Base-by-base conservation (phyloP, 192 early-diverging fungal genomes). In the Funneliformis geosporum region DNA sequence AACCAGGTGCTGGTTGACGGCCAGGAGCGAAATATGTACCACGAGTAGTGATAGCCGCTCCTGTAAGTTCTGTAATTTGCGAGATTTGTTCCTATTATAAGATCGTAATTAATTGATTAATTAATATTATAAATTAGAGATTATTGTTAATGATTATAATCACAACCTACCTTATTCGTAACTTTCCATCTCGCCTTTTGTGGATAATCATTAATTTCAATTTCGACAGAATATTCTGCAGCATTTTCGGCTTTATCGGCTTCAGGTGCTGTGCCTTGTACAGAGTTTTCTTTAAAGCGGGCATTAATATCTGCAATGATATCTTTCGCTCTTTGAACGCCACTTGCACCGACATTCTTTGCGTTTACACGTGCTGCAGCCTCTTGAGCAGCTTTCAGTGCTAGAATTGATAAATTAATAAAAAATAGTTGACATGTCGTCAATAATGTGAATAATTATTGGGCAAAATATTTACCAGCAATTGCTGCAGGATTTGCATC, bases 121-220 rank as follows among this genome's bases (percentile, higher is more conserved):
- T 59, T 40, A 66, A 43, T 33, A 47, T 5, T 38, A 18, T 67
- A 4, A 38, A 6, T 42, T 28, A 38, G 6, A 2, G 9, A 33
- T 28, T 7, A 9, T 18, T 18, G 18, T 18, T 79, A 21, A 10
- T 18, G 25, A 46, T 44, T 46, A 47, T 23, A 50, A 46, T 9
- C 33, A 14, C 6, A 10, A 42, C 80, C 82, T 87, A 90, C 88
- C 85, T 95, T 96, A 84, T 96, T 96, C 9, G 96, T 99, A 43
- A 98, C 97, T 80, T 92, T 93, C 93, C 95, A 94, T 73, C 98
- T 86, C 16, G 98, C 97, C 87, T 95, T 95, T 81, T 95, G 92
- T 44, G 96, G 96, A 81, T 94, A 98, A 85, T 99, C 97, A 83
- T 99, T 99, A 84, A 99, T 98, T 80, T 95, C 94, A 82, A 99